These are phyloP conservation scores for Lentinula edodes DNA, from an alignment of 768 basidiomycete genomes.

Conservation along the genomic window DNA sequence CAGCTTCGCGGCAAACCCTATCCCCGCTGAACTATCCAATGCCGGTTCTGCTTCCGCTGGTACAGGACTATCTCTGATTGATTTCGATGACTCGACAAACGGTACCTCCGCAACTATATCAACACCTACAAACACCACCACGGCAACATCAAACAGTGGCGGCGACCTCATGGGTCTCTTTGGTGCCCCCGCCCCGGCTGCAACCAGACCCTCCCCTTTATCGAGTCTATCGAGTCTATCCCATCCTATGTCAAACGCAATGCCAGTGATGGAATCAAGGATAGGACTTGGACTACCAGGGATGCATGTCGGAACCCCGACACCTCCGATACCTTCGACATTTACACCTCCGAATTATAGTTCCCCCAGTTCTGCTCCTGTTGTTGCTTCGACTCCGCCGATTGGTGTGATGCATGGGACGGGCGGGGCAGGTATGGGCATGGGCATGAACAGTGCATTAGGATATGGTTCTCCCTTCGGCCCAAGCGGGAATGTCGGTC, in stretches of 20 bases:
- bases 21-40: conserved; percentile 53
- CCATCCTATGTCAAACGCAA: not conserved
- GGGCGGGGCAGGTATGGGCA: not conserved
- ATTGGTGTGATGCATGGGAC: not conserved
- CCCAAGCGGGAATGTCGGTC: conserved; percentile 3
- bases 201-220: not conserved
- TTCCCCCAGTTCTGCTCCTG: not conserved
- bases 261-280: conserved; percentile 3
- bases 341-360: not conserved
- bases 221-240: not conserved
- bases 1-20: conserved; percentile 56
- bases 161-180: conserved; percentile 4
- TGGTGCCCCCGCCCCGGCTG: not conserved
- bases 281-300: conserved; percentile 1
- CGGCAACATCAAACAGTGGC: conserved; percentile 13
- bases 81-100: conserved; percentile 56
- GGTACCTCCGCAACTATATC: conserved; percentile 14
- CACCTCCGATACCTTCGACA: not conserved
- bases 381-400: not conserved
- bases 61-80: conserved; percentile 57
- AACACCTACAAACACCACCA: conserved; percentile 49
- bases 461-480: conserved; percentile 5
- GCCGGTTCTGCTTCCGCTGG: conserved; percentile 8
- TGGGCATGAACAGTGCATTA: conserved; percentile 17
- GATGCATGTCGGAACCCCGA: not conserved